Evolutionary conservation across 2,329 filamentous ascomycete genomes (phyloP), one percentile per base, ranked within the genome.

Genomic region (Fonsecaea multimorphosa): DNA sequence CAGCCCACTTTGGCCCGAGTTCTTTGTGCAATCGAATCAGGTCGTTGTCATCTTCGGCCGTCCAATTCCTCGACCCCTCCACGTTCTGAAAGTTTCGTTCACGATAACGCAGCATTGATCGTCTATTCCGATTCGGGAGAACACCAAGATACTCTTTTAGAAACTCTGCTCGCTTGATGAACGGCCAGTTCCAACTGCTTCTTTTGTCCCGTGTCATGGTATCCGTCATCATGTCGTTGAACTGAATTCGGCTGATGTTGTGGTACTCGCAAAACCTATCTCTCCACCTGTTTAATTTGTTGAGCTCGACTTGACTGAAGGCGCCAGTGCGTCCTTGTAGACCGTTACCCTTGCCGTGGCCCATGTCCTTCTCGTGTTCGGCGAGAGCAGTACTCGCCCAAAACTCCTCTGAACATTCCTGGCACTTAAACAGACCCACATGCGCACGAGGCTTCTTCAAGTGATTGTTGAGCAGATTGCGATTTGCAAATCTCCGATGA

Each of bases 101-200:
- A 74, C 79, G 78, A 68, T 80, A 81, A 8, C 79, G 74, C 53
- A 76, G 74, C 49, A 80, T 73, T 14, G 79, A 80, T 57, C 77
- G 72, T 27, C 70, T 71, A 60, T 79, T 76, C 31, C 79, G 73
- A 46, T 72, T 58, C 2, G 79, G 79, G 9, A 80, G 67, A 2
- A 76, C 69, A 24, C 66, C 68, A 64, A 77, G 77, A 57, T 79
- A 75, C 4, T 69, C 61, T 16, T 73, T 65, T 74, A 79, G 77
- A 56, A 81, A 80, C 0, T 78, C 73, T 9, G 32, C n/a, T 65
- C 77, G 77, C 0, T 58, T 67, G 51, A 76, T 68, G 38, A 71
- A 70, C 1, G 52, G 32, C 66, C 69, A 70, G 12, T 44, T 32
- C 65, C 64, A 69, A 24, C 3, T 54, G 16, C 29, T 38, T 14